Evolutionary conservation across 129 eudicot species (phyloP).

Genomic region (Saposhnikovia divaricata): DNA sequence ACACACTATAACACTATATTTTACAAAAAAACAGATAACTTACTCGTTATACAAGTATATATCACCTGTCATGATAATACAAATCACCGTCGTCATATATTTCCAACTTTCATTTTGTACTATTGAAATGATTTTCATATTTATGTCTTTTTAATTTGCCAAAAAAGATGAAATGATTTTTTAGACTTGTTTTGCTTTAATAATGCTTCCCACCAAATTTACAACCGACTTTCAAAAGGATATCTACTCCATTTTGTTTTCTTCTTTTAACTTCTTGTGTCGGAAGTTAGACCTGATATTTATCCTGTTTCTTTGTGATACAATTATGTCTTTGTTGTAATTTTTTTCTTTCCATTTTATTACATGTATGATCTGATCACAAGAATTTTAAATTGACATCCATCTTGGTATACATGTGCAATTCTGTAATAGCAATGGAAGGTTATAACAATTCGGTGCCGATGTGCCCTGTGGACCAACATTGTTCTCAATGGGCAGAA

Average conservation of each 20-base stretch:
- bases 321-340: background rate
- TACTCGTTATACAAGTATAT: background rate
- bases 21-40: too few species aligned
- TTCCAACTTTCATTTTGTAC: too few species aligned
- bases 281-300: background rate
- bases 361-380: background rate
- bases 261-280: background rate
- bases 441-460: constrained; percentile 26
- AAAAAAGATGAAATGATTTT: background rate
- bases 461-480: constrained; percentile 37
- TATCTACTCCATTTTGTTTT: background rate
- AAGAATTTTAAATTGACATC: too few species aligned
- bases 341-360: background rate
- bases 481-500: constrained; percentile 55
- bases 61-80: background rate
- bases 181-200: background rate
- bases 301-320: background rate
- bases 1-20: too few species aligned
- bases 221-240: background rate
- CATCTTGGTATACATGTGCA: background rate
- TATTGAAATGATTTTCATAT: too few species aligned
- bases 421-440: constrained; percentile 29
- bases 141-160: background rate
- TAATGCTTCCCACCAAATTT: background rate
- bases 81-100: background rate